Evolutionary conservation across 2,329 filamentous ascomycete genomes (phyloP), one percentile per base, ranked within the genome.

Genomic region (Exserohilum rostratum): DNA sequence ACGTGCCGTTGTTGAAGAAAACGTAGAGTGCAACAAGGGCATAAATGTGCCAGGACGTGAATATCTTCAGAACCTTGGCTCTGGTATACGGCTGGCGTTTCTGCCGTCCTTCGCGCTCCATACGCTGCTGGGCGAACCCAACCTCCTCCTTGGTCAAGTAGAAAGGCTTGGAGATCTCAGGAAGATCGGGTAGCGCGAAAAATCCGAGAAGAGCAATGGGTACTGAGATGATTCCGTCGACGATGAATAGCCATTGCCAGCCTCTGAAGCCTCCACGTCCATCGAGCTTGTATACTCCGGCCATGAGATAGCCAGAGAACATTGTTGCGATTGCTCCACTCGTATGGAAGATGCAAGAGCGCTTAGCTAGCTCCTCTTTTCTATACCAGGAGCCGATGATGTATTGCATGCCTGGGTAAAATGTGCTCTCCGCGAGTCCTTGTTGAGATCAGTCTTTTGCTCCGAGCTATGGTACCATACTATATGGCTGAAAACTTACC

Each of bases 221-320:
- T 1, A 62, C 5, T 1, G 62, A 65, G 17, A 65, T 64, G 10
- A 65, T 43, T 6, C 62, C 62, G 13, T 65, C 62, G 15, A 65
- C 60, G 6, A 64, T 52, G 42, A 66, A 66, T 2, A 67, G 13
- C 63, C 65, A 66, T 49, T 61, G 59, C 71, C 71, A 73, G 7
- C 70, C 68, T 18, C 60, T 49, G n/a, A 71, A 81, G 15, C 80
- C 82, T 61, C 84, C 82, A 62, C 83, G 84, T 70, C 84, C 85
- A 66, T 85, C 84, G 62, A 85, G 77, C 20, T 77, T 75, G 66
- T 84, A 80, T 57, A 82, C 84, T 1, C 82, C 83, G 4, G 80
- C 79, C 65, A 82, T 74, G 55, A 82, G 73, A 46, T 78, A 80
- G 5, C 79, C 78, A 12, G 54, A 58, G 37, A 62, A 58, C 25